Percentiles rank a stretch among this genome's conserved stretches.
Evolutionary conservation across 768 basidiomycete species (phyloP).

Genomic region (Mycena venus): DNA sequence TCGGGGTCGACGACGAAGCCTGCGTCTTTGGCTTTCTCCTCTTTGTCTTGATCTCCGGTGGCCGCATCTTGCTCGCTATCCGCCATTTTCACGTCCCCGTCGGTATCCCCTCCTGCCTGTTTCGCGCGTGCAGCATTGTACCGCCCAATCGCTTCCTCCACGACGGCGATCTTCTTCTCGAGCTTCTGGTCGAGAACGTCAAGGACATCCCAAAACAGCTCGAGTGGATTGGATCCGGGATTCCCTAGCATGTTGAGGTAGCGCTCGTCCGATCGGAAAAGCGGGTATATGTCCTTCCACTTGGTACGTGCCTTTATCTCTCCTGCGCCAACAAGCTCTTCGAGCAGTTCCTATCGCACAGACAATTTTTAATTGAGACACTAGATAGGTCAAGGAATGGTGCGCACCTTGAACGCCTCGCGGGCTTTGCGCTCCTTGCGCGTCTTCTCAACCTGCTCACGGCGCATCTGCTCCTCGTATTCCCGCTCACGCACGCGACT

Average conservation of each 20-base stretch:
- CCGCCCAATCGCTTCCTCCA: slow-evolving; percentile 72
- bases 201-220: slow-evolving; percentile 95
- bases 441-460: slow-evolving; percentile 85
- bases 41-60: slow-evolving; percentile 34
- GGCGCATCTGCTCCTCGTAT: slow-evolving; percentile 88
- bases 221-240: slow-evolving; percentile 94
- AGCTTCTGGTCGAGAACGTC: slow-evolving; percentile 90
- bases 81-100: slow-evolving; percentile 45
- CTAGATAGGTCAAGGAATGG: neutral
- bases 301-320: slow-evolving; percentile 86
- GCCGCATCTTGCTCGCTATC: slow-evolving; percentile 47
- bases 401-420: slow-evolving; percentile 86
- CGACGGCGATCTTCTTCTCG: slow-evolving; percentile 80
- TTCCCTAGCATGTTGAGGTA: slow-evolving; percentile 92
- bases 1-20: slow-evolving; percentile 63
- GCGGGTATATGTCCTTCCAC: slow-evolving; percentile 91
- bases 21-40: slow-evolving; percentile 37
- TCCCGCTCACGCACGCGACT: slow-evolving; percentile 91
- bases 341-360: slow-evolving; percentile 71
- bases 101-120: slow-evolving; percentile 48
- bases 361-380: neutral
- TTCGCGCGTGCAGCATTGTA: slow-evolving; percentile 55
- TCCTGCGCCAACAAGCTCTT: slow-evolving; percentile 73
- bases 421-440: slow-evolving; percentile 90
- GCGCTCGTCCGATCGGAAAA: slow-evolving; percentile 82